These are phyloP conservation scores for Bombardia bombarda DNA, from an alignment of 495 filamentous ascomycete genomes.

Conservation along the genomic window DNA sequence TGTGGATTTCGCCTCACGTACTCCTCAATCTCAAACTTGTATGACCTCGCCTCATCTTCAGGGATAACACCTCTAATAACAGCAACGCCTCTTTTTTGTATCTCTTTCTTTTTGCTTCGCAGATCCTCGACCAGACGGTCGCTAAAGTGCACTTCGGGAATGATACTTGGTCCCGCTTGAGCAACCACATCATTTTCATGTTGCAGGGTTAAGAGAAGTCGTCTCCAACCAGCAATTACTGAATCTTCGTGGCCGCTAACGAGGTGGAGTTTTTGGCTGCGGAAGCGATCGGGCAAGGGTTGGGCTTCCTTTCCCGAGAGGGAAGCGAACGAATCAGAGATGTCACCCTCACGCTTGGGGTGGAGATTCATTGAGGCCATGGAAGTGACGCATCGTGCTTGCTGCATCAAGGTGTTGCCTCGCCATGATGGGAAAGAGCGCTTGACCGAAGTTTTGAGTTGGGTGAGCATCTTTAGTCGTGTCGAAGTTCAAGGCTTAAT, in stretches of 20 bases:
- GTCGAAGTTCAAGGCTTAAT: too few relatives aligned
- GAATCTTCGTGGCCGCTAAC: conserved; percentile 55
- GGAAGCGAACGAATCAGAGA: conserved; percentile 76
- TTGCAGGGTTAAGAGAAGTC: conserved; percentile 51
- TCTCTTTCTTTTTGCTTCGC: conserved; percentile 31
- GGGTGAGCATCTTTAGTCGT: too few relatives aligned
- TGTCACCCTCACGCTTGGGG: conserved; percentile 55
- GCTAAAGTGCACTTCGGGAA: conserved; percentile 54
- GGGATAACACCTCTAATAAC: conserved; percentile 57
- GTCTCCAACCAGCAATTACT: conserved; percentile 59
- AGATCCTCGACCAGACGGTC: conserved; percentile 44
- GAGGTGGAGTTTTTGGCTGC: conserved; percentile 61
- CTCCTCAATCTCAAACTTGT: conserved; percentile 50
- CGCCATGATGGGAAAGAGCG: too few relatives aligned
- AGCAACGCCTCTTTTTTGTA: conserved; percentile 54
- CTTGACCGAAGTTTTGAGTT: too few relatives aligned
- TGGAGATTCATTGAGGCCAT: conserved; percentile 13
- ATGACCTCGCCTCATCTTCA: conserved; percentile 47
- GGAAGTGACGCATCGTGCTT: background rate
- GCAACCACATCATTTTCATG: conserved; percentile 45
- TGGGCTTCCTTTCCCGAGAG: conserved; percentile 57
- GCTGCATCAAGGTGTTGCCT: too few relatives aligned
- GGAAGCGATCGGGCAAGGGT: conserved; percentile 65
- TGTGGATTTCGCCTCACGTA: conserved; percentile 56
- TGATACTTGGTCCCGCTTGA: conserved; percentile 29